Evolutionary conservation across 352 stramenopile species (phyloP).

Genomic region (Phytopythium ostracodes): DNA sequence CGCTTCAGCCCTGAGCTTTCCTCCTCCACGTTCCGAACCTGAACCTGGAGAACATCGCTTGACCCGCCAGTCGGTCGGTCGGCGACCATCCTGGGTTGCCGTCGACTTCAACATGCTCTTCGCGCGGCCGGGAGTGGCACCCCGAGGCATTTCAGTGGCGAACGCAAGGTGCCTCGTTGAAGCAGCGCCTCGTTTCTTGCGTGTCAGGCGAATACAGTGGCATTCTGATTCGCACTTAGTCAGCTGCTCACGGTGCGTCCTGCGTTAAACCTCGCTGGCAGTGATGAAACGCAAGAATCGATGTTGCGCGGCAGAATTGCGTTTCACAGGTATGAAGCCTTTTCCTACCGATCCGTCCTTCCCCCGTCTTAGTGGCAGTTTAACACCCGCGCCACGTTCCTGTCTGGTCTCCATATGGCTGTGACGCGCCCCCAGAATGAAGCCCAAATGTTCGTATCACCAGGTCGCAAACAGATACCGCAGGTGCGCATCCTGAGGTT

Average conservation of each 20-base stretch:
- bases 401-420: not conserved
- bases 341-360: not conserved
- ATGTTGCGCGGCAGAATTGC: constrained; percentile 3
- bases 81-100: not conserved
- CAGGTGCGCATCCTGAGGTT: not conserved
- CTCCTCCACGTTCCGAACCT: not conserved
- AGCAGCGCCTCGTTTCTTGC: constrained; percentile 9
- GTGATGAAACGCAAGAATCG: constrained; percentile 21
- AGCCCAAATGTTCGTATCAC: not conserved
- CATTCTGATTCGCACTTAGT: constrained; percentile 17
- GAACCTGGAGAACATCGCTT: not conserved
- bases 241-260: constrained; percentile 1
- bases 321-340: not conserved
- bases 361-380: not conserved
- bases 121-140: not conserved
- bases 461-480: not conserved
- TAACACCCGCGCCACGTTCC: not conserved
- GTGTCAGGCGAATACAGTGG: constrained; percentile 17
- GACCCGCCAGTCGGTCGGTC: not conserved
- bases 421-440: too few species aligned
- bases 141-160: constrained; percentile 7
- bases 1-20: not conserved
- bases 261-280: not conserved
- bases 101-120: constrained; percentile 4
- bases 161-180: constrained; percentile 16